These are phyloP conservation scores for Agroathelia rolfsii DNA, from an alignment of 1,284 basidiomycete species.

Conservation along the genomic window DNA sequence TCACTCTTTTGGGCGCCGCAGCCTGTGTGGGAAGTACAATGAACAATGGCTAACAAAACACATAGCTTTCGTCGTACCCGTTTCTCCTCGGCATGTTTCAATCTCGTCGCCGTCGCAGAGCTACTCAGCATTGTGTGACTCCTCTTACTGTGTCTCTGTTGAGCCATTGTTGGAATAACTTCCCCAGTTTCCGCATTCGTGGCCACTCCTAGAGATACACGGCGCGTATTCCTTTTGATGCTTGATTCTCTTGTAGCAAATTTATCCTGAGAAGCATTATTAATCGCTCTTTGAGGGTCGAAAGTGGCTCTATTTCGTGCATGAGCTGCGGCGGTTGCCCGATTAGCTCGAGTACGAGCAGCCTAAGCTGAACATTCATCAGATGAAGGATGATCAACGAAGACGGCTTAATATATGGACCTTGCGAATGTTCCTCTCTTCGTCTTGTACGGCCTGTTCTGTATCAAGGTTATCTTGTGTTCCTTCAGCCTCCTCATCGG, in stretches of 20 bases:
- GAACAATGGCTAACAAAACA: too few species aligned
- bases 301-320: conserved; percentile 55
- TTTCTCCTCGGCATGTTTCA: conserved; percentile 53
- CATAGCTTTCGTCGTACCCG: too few species aligned
- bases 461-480: conserved; percentile 42
- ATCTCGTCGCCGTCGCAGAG: conserved; percentile 46
- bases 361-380: conserved; percentile 26
- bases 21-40: conserved; percentile 38
- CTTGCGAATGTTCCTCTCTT: conserved; percentile 49
- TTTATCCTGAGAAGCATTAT: too few species aligned
- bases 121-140: conserved; percentile 58
- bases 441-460: conserved; percentile 44
- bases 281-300: conserved; percentile 45
- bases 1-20: conserved; percentile 44
- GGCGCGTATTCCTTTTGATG: too few species aligned
- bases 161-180: conserved; percentile 26
- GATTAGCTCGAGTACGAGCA: conserved; percentile 44
- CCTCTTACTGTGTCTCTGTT: conserved; percentile 53
- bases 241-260: too few species aligned
- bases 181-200: conserved; percentile 52
- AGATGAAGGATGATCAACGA: conserved; percentile 2
- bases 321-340: conserved; percentile 53
- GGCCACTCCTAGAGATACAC: conserved; percentile 41
- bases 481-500: conserved; percentile 61
- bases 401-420: conserved; percentile 23